phyloP scores from a whole-genome alignment of 306 rosid species.

The Aeschynomene evenia region DNA sequence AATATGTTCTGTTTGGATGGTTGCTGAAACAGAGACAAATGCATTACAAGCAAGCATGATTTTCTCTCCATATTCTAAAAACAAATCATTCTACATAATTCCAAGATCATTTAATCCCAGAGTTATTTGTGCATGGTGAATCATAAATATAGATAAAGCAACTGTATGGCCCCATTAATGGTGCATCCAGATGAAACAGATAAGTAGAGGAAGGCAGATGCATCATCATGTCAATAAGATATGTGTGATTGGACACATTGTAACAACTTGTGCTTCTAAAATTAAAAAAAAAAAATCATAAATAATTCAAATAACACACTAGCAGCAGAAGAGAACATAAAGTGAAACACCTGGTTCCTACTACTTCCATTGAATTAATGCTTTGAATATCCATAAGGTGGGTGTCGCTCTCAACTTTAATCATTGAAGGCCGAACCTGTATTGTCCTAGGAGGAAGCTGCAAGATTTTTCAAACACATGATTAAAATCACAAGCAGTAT shows the following conservation, averaged over 20 bases:
- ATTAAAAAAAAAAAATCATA: not conserved
- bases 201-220: not conserved
- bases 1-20: conserved; percentile 44
- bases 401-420: conserved; percentile 54
- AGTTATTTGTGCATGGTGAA: conserved; percentile 3
- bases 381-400: conserved; percentile 27
- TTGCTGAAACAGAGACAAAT: conserved; percentile 49
- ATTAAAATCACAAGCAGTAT: not conserved
- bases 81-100: not conserved
- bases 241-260: not conserved
- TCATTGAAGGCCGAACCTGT: conserved; percentile 67
- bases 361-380: conserved; percentile 64
- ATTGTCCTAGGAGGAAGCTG: conserved; percentile 72
- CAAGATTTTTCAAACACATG: conserved; percentile 22
- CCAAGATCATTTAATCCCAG: not conserved
- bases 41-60: conserved; percentile 7
- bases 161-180: not conserved
- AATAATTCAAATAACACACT: not conserved
- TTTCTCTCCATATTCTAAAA: not conserved
- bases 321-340: not conserved
- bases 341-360: conserved; percentile 62
- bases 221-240: not conserved
- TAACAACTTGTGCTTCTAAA: not conserved
- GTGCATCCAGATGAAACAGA: conserved; percentile 16
- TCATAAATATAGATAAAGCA: conserved; percentile 13